A percentile compares a stretch with the other conserved stretches of the same genome.
Conservation (phyloP, 495 filamentous ascomycete species). For the Daldinia bambusicola region DNA sequence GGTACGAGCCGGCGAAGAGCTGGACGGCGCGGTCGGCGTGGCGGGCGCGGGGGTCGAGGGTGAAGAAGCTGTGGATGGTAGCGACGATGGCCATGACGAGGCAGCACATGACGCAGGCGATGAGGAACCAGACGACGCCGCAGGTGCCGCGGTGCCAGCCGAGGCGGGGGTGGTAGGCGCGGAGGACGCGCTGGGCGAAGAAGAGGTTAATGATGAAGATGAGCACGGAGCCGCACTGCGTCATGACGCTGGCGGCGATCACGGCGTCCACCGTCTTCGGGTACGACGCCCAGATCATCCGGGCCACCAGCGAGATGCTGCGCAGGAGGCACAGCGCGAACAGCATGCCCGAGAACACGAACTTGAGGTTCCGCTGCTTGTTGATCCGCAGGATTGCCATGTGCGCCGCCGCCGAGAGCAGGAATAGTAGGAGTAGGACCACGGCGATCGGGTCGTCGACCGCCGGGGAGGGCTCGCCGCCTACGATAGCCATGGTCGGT, state of each 20-base stretch:
- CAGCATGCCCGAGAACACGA: slow-evolving; percentile 72
- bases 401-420: slow-evolving; percentile 66
- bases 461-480: slow-evolving; percentile 63
- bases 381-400: slow-evolving; percentile 75
- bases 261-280: slow-evolving; percentile 62
- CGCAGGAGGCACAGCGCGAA: slow-evolving; percentile 86
- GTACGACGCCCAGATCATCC: slow-evolving; percentile 67
- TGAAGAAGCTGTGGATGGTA: slow-evolving; percentile 73
- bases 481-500: slow-evolving; percentile 60
- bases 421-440: slow-evolving; percentile 73
- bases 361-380: slow-evolving; percentile 67
- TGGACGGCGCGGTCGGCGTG: slow-evolving; percentile 69
- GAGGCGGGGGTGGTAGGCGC: slow-evolving; percentile 74
- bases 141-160: slow-evolving; percentile 70
- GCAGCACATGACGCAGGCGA: slow-evolving; percentile 67
- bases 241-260: slow-evolving; percentile 79
- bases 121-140: slow-evolving; percentile 65
- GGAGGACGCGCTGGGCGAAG: slow-evolving; percentile 78
- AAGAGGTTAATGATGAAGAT: slow-evolving; percentile 86
- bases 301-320: slow-evolving; percentile 69
- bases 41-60: slow-evolving; percentile 57
- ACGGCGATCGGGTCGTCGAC: slow-evolving; percentile 73
- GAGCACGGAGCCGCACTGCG: slow-evolving; percentile 78
- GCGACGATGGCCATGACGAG: slow-evolving; percentile 76
- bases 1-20: slow-evolving; percentile 72